Percentiles rank a stretch among this genome's conserved stretches.
phyloP scores from a whole-genome alignment of 1,139 yeast species.

The Lodderomyces oxycetoniae region DNA sequence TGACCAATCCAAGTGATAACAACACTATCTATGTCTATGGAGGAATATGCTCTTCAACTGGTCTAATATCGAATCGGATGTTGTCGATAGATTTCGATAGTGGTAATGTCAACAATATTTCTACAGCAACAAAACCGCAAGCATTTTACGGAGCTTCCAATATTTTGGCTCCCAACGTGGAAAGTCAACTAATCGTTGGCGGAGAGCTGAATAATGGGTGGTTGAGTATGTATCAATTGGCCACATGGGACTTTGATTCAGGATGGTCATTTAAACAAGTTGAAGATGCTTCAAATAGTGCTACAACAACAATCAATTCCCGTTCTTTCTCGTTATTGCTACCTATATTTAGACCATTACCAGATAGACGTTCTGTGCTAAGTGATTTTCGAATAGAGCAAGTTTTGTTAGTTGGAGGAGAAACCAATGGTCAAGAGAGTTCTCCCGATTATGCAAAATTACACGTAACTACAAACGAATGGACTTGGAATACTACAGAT shows the following conservation, averaged over 20 bases:
- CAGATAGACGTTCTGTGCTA: constrained; percentile 16
- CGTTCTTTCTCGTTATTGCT: constrained; percentile 29
- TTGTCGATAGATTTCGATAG: constrained; percentile 26
- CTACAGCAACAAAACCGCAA: constrained; percentile 42
- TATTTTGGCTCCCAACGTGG: constrained; percentile 38
- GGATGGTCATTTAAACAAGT: constrained; percentile 41
- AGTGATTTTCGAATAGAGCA: constrained; percentile 22
- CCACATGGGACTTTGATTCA: constrained; percentile 41
- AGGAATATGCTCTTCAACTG: constrained; percentile 24
- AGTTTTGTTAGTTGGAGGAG: constrained; percentile 38
- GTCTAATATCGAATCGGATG: constrained; percentile 25
- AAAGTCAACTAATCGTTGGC: constrained; percentile 37
- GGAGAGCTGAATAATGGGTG: constrained; percentile 39
- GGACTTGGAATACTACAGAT: constrained; percentile 28
- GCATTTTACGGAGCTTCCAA: constrained; percentile 41
- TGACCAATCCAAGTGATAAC: constrained; percentile 24
- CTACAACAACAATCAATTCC: constrained; percentile 20
- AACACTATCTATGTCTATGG: constrained; percentile 37
- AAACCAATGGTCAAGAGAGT: constrained; percentile 11
- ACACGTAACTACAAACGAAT: constrained; percentile 22
- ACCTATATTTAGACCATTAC: constrained; percentile 32
- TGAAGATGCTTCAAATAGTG: constrained; percentile 6
- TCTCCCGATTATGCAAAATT: constrained; percentile 26
- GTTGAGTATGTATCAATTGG: constrained; percentile 44
- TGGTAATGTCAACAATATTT: constrained; percentile 27